phyloP scores from a whole-genome alignment of 305 asterid species.

The Ilex paraguariensis region DNA sequence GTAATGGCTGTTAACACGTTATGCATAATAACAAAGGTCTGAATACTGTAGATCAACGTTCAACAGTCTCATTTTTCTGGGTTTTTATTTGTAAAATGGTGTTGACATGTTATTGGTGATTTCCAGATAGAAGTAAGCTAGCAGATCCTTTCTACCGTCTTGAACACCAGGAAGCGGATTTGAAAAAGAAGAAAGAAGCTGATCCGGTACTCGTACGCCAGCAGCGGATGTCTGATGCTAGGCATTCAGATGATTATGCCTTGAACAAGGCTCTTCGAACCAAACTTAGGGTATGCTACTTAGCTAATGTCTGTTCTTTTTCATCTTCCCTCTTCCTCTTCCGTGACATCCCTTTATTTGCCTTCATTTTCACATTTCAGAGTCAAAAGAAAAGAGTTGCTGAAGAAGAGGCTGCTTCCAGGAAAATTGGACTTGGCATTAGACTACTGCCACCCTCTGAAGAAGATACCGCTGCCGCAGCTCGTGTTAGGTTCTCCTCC shows the following conservation, averaged over 20 bases:
- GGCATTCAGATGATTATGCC: constrained; percentile 84
- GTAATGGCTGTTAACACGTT: too few relatives aligned
- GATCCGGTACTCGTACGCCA: constrained; percentile 81
- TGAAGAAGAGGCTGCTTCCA: constrained; percentile 68
- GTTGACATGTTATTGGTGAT: too few relatives aligned
- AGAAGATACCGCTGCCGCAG: constrained; percentile 71
- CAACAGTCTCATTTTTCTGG: too few relatives aligned
- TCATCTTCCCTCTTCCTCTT: background rate
- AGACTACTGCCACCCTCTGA: constrained; percentile 67
- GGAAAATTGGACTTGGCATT: constrained; percentile 71
- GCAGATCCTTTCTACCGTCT: constrained; percentile 85
- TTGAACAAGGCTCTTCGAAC: constrained; percentile 75
- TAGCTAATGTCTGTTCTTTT: background rate
- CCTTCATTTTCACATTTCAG: constrained; percentile 7
- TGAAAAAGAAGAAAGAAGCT: constrained; percentile 87
- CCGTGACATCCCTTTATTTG: background rate
- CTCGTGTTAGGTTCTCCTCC: constrained; percentile 49
- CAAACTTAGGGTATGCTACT: constrained; percentile 48
- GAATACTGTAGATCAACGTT: too few relatives aligned
- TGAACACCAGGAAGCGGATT: constrained; percentile 87
- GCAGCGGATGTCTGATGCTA: constrained; percentile 68
- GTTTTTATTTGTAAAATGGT: too few relatives aligned
- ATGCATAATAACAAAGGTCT: too few relatives aligned
- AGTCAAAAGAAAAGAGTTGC: constrained; percentile 83
- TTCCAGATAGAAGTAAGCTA: constrained; percentile 66